These are phyloP conservation scores for Termitomyces sp. DNA, from an alignment of 768 basidiomycete genomes.

Conservation along the genomic window DNA sequence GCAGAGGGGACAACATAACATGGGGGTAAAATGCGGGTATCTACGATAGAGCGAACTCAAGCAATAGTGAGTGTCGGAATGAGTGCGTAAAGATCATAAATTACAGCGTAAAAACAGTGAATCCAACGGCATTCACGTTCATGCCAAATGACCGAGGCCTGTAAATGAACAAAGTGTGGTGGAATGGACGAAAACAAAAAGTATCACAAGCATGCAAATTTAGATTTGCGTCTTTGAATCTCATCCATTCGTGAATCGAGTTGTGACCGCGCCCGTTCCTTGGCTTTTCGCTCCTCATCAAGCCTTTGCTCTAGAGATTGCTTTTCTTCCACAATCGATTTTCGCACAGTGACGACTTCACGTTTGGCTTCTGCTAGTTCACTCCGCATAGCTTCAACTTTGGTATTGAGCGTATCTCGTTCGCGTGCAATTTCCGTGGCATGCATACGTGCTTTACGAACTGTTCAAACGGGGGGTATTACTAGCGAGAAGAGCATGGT, in stretches of 20 bases:
- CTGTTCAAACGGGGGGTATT: constrained; percentile 28
- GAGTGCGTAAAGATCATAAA: constrained; percentile 21
- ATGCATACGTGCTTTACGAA: constrained; percentile 92
- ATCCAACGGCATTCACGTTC: constrained; percentile 10
- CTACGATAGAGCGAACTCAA: constrained; percentile 29
- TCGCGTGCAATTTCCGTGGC: constrained; percentile 86
- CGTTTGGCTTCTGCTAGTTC: constrained; percentile 76
- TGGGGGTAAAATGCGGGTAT: constrained; percentile 37
- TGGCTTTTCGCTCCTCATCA: constrained; percentile 84
- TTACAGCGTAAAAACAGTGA: constrained; percentile 15
- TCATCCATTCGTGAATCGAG: constrained; percentile 88
- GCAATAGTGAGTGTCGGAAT: constrained; percentile 22
- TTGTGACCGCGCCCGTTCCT: constrained; percentile 83
- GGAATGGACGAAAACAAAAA: constrained; percentile 10
- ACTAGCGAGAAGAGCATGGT: constrained; percentile 1
- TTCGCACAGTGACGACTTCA: constrained; percentile 72
- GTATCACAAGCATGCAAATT: constrained; percentile 80
- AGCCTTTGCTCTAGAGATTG: constrained; percentile 77
- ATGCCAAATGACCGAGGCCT: constrained; percentile 9
- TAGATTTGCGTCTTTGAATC: constrained; percentile 78
- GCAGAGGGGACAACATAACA: constrained; percentile 23
- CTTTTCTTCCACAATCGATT: constrained; percentile 84
- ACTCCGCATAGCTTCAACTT: constrained; percentile 60
- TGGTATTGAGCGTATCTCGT: constrained; percentile 65
- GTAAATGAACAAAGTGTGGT: constrained; percentile 10